Conservation (phyloP, 192 early-diverging fungal genomes). For the Chytriomyces confervae region DNA sequence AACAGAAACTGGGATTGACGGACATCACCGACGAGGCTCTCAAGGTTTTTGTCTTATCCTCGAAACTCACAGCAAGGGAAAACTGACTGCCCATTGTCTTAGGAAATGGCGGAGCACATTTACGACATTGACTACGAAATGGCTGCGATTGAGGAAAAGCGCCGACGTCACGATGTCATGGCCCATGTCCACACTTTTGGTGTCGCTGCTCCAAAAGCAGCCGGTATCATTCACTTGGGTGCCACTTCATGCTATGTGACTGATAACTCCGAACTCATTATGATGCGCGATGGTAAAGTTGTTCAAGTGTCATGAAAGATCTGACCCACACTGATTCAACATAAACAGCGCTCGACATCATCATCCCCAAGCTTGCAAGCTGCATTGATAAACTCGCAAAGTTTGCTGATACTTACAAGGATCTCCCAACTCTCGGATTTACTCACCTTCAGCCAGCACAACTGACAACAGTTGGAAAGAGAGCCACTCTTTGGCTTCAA, state of each 20-base stretch:
- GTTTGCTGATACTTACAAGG: constrained; percentile 83
- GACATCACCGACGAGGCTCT: constrained; percentile 89
- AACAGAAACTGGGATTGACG: constrained; percentile 79
- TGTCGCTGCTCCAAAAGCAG: constrained; percentile 81
- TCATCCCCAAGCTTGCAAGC: constrained; percentile 85
- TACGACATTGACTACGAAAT: constrained; percentile 88
- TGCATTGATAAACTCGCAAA: constrained; percentile 78
- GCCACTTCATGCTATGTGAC: constrained; percentile 99
- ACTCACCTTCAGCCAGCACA: constrained; percentile 99
- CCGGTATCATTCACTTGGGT: constrained; percentile 95
- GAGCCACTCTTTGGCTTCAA: constrained; percentile 95
- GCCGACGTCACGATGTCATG: constrained; percentile 97
- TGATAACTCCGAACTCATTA: constrained; percentile 98
- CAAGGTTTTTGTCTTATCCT: constrained; percentile 25
- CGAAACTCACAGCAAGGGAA: too few species aligned
- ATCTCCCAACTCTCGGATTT: constrained; percentile 93
- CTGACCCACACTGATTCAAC: neutral
- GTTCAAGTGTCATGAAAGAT: neutral
- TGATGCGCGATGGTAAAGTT: constrained; percentile 80
- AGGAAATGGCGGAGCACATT: constrained; percentile 87
- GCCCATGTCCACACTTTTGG: constrained; percentile 97
- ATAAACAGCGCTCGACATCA: constrained; percentile 70
- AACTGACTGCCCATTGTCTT: neutral
- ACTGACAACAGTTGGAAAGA: constrained; percentile 97
- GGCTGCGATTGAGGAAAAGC: constrained; percentile 90